Evolutionary conservation across 768 basidiomycete species (phyloP).

Genomic region (Crassisporium funariophilum): DNA sequence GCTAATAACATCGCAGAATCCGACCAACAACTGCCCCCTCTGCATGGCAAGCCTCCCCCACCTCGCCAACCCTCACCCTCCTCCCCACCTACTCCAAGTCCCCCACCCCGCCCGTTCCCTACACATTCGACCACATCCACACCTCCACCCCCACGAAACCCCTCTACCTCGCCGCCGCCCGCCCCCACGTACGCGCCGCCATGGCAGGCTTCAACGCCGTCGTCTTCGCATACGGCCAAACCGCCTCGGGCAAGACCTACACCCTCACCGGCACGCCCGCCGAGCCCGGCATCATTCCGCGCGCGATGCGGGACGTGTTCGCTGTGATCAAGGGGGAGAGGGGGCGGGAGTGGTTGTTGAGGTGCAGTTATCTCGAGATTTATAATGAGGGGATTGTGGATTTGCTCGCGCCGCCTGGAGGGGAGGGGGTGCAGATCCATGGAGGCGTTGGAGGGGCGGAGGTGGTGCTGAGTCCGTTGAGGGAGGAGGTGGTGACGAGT

Average conservation of each 20-base stretch:
- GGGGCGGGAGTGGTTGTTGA: slow-evolving; percentile 86
- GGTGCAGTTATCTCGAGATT: slow-evolving; percentile 96
- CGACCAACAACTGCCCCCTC: slow-evolving; percentile 55
- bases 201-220: slow-evolving; percentile 98
- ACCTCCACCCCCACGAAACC: slow-evolving; percentile 81
- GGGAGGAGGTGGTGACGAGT: slow-evolving; percentile 94
- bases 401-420: slow-evolving; percentile 71
- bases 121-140: slow-evolving; percentile 75
- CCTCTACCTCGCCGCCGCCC: slow-evolving; percentile 74
- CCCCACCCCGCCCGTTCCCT: slow-evolving; percentile 37
- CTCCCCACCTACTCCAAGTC: slow-evolving; percentile 48
- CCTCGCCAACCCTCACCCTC: slow-evolving; percentile 60
- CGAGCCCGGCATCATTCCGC: slow-evolving; percentile 93
- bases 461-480: slow-evolving; percentile 70
- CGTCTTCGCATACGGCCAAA: slow-evolving; percentile 94
- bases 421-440: slow-evolving; percentile 67
- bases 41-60: slow-evolving; percentile 57
- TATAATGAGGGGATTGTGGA: slow-evolving; percentile 94
- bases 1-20: slow-evolving; percentile 44
- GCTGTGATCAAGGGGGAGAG: slow-evolving; percentile 76
- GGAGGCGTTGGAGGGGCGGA: slow-evolving; percentile 64
- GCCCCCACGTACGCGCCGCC: slow-evolving; percentile 82
- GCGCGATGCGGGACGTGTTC: slow-evolving; percentile 92
- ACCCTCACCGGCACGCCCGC: slow-evolving; percentile 73
- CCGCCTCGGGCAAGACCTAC: slow-evolving; percentile 64